phyloP scores from a whole-genome alignment of 139 green algal species.

The Coelastrella sp. region DNA sequence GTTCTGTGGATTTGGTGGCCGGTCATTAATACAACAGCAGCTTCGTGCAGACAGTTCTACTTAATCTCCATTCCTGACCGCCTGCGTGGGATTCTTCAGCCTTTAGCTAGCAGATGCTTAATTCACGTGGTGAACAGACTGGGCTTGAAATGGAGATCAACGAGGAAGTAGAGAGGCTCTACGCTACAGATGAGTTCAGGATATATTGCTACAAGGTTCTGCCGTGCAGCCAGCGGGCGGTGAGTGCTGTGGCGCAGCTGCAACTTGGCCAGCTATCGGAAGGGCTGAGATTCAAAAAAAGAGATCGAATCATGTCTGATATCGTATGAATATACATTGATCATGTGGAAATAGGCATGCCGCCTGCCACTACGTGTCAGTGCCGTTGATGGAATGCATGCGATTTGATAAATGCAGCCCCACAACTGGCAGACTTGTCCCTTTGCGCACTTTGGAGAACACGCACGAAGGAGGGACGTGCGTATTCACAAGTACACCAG shows the following conservation, averaged over 20 bases:
- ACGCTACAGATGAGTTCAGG: slow-evolving; percentile 38
- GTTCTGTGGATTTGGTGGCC: no score
- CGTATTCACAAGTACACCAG: slow-evolving; percentile 19
- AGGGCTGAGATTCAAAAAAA: no score
- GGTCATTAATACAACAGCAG: background rate
- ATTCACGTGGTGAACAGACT: background rate
- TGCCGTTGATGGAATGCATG: no score
- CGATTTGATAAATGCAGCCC: background rate
- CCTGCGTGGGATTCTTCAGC: background rate
- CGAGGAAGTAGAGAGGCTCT: background rate
- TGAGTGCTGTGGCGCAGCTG: background rate
- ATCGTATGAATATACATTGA: no score
- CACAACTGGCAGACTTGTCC: slow-evolving; percentile 26
- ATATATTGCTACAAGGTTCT: slow-evolving; percentile 33
- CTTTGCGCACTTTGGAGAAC: slow-evolving; percentile 20
- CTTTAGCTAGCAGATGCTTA: background rate
- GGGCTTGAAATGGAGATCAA: background rate
- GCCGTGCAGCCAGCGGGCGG: background rate
- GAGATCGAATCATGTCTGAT: no score
- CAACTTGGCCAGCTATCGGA: no score
- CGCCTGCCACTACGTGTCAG: no score
- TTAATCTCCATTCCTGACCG: background rate
- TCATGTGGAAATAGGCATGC: no score
- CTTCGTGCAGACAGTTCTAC: background rate
- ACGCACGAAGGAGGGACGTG: slow-evolving; percentile 14